phyloP scores from a whole-genome alignment of 2,329 filamentous ascomycete genomes.

The Alternaria arbusti region DNA sequence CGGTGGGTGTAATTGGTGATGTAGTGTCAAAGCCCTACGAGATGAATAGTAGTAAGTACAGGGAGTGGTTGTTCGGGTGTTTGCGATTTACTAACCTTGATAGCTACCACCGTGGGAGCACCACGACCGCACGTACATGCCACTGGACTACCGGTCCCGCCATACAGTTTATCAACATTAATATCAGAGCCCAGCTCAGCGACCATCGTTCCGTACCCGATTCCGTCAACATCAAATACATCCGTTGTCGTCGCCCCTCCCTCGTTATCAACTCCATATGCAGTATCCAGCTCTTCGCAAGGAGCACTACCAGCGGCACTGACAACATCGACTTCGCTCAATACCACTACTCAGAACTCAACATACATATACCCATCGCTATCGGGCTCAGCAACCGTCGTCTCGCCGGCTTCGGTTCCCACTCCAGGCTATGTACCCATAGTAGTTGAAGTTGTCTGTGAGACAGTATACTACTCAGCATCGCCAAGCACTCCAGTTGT shows the following conservation, averaged over 20 bases:
- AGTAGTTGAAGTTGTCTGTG: conserved; percentile 2
- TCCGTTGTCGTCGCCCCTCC: neutral
- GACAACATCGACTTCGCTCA: neutral
- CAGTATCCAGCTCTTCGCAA: neutral
- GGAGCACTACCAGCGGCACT: neutral
- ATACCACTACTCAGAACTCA: neutral
- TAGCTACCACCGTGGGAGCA: conserved; percentile 16
- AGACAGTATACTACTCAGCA: conserved; percentile 1
- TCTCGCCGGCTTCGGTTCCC: neutral
- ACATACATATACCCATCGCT: conserved; percentile 8
- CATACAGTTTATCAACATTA: neutral
- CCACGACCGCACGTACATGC: conserved; percentile 21
- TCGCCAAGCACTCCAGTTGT: neutral
- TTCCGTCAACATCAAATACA: neutral
- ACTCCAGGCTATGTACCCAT: conserved; percentile 2
- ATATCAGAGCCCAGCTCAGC: neutral
- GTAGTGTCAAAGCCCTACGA: conserved; percentile 13
- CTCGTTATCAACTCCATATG: neutral
- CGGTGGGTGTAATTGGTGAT: conserved; percentile 20
- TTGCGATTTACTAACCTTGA: conserved; percentile 2
- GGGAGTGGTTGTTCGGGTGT: neutral
- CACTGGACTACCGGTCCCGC: neutral
- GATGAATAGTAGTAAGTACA: conserved; percentile 19
- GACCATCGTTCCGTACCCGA: neutral
- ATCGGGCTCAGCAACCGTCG: neutral